These are phyloP conservation scores for Aureobasidium lini DNA, from an alignment of 2,329 filamentous ascomycete species.

Conservation along the genomic window DNA sequence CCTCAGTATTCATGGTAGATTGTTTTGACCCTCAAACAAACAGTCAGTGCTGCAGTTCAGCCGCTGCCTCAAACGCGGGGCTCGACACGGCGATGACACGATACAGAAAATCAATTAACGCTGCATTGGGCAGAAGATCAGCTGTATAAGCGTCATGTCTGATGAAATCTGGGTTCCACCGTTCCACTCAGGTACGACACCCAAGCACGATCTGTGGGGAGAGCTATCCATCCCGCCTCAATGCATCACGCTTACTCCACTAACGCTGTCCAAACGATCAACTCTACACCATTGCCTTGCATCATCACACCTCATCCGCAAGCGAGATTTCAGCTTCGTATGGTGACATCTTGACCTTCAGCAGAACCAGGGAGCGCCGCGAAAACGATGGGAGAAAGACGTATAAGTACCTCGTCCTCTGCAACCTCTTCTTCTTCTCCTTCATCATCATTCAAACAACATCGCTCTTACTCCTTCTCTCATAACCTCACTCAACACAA, in stretches of 20 bases:
- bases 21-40: neutral
- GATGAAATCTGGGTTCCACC: neutral
- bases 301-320: neutral
- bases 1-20: neutral
- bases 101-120: neutral
- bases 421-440: constrained; percentile 1
- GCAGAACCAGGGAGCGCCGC: too few relatives aligned
- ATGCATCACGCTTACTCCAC: neutral
- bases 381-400: neutral
- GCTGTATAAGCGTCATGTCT: constrained; percentile 7
- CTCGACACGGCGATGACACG: neutral
- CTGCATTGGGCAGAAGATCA: neutral
- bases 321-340: neutral
- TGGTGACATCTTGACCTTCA: too few relatives aligned
- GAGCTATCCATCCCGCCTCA: neutral
- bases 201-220: constrained; percentile 4
- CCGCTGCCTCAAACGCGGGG: neutral
- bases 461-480: constrained; percentile 8
- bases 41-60: neutral
- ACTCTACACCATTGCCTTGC: neutral
- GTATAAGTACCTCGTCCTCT: constrained; percentile 12
- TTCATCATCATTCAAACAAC: neutral
- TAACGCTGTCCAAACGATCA: neutral
- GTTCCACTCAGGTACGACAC: constrained; percentile 2
- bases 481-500: constrained; percentile 10